Percentiles rank a stretch among this genome's conserved stretches.
These are phyloP conservation scores for Fusarium papillatum DNA, from an alignment of 2,329 filamentous ascomycete species.

Conservation along the genomic window DNA sequence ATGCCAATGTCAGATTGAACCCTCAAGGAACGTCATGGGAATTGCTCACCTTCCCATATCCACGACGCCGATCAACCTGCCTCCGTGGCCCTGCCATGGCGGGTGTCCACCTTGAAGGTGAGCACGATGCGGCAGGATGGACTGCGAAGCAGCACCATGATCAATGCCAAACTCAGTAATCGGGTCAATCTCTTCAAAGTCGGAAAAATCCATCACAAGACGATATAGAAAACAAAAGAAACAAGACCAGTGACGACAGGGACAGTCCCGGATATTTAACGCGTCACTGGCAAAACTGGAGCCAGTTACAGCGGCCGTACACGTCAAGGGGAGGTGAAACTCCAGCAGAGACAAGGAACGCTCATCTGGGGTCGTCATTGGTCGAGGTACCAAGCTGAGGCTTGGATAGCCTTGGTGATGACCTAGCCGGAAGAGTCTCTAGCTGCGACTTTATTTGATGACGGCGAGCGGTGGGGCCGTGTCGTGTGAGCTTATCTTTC, in stretches of 20 bases:
- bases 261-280: slow-evolving; percentile 29
- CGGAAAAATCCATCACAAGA: slow-evolving; percentile 39
- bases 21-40: background rate
- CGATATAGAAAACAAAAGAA: background rate
- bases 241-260: slow-evolving; percentile 11
- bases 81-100: slow-evolving; percentile 47
- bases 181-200: slow-evolving; percentile 43
- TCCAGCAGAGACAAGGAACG: background rate
- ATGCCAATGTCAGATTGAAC: slow-evolving; percentile 15
- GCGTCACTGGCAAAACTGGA: slow-evolving; percentile 18
- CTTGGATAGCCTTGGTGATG: background rate
- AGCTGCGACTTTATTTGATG: background rate
- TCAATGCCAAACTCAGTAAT: slow-evolving; percentile 37
- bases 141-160: slow-evolving; percentile 17
- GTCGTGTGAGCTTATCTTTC: slow-evolving; percentile 1
- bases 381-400: background rate
- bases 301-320: slow-evolving; percentile 20
- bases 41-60: slow-evolving; percentile 53
- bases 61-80: slow-evolving; percentile 50
- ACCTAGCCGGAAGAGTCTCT: background rate
- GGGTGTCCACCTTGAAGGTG: slow-evolving; percentile 36
- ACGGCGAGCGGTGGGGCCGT: background rate
- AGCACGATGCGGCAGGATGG: background rate
- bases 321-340: background rate
- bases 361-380: background rate